Evolutionary conservation across 2,329 filamentous ascomycete genomes (phyloP).

Genomic region (Botrytis galanthina): DNA sequence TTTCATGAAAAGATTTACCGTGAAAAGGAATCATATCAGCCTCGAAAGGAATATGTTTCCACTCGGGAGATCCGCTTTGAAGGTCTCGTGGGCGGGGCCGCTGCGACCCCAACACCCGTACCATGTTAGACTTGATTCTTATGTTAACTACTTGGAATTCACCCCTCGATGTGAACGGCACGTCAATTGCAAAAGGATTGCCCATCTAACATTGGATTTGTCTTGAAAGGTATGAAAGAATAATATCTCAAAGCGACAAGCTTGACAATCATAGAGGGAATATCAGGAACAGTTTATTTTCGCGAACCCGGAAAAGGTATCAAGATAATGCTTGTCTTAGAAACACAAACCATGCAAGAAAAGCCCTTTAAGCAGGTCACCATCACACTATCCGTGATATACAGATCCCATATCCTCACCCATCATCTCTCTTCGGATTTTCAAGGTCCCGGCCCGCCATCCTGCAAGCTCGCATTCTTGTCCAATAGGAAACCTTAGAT

Average conservation of each 20-base stretch:
- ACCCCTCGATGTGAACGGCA: not conserved
- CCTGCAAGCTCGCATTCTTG: constrained; percentile 2
- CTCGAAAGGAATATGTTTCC: not conserved
- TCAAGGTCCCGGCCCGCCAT: not conserved
- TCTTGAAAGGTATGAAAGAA: not conserved
- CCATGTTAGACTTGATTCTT: not conserved
- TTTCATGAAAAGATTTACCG: not conserved
- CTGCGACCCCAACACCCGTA: not conserved
- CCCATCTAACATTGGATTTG: not conserved
- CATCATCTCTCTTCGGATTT: not conserved
- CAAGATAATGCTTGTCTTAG: not conserved
- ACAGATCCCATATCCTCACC: not conserved
- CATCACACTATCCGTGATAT: not conserved
- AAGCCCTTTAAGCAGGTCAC: not conserved
- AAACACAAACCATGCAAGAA: too few species aligned
- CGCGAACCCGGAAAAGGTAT: not conserved
- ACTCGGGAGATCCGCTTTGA: not conserved
- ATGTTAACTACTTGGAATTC: not conserved
- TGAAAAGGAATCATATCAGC: not conserved
- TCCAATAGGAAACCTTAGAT: not conserved
- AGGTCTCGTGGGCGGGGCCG: not conserved
- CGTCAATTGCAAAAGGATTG: not conserved
- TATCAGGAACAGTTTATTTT: not conserved
- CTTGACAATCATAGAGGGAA: not conserved
- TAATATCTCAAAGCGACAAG: not conserved